phyloP scores from a whole-genome alignment of 805 yeast species.

The Hanseniaspora meyeri region DNA sequence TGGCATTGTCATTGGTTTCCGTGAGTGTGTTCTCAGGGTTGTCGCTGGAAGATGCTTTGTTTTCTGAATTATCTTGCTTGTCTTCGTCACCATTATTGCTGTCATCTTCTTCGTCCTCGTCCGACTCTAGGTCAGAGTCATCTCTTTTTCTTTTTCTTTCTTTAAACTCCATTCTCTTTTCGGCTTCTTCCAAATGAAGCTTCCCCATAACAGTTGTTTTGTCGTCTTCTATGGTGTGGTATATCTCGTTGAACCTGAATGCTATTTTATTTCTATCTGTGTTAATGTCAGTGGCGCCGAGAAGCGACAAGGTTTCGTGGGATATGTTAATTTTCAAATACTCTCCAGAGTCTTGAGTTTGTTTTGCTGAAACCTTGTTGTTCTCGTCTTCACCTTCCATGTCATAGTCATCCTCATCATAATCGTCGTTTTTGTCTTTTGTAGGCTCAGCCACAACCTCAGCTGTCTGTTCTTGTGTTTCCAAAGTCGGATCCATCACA shows the following conservation, averaged over 20 bases:
- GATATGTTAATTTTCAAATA: conserved; percentile 28
- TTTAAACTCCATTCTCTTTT: conserved; percentile 42
- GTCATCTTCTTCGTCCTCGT: conserved; percentile 9
- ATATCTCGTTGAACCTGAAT: conserved; percentile 56
- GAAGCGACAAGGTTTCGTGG: conserved; percentile 23
- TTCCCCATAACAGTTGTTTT: conserved; percentile 61
- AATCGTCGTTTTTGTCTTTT: conserved; percentile 20
- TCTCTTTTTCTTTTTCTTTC: conserved; percentile 22
- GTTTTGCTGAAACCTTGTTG: conserved; percentile 12
- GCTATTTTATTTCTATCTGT: conserved; percentile 31
- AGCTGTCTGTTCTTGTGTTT: background rate
- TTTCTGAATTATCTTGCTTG: conserved; percentile 15
- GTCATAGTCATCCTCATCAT: conserved; percentile 18
- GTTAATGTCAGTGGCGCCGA: conserved; percentile 17
- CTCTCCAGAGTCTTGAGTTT: conserved; percentile 12
- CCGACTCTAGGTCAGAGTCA: conserved; percentile 18
- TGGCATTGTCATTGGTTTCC: background rate
- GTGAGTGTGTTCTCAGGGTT: background rate
- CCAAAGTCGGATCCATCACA: conserved; percentile 16
- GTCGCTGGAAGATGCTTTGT: background rate
- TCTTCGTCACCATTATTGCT: conserved; percentile 20
- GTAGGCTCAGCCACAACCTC: background rate
- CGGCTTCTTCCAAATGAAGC: conserved; percentile 66
- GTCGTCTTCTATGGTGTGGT: conserved; percentile 68
- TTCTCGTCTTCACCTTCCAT: conserved; percentile 14